phyloP scores from a whole-genome alignment of 371 early-diverging fungal genomes.

The Caulochytrium protostelioides region DNA sequence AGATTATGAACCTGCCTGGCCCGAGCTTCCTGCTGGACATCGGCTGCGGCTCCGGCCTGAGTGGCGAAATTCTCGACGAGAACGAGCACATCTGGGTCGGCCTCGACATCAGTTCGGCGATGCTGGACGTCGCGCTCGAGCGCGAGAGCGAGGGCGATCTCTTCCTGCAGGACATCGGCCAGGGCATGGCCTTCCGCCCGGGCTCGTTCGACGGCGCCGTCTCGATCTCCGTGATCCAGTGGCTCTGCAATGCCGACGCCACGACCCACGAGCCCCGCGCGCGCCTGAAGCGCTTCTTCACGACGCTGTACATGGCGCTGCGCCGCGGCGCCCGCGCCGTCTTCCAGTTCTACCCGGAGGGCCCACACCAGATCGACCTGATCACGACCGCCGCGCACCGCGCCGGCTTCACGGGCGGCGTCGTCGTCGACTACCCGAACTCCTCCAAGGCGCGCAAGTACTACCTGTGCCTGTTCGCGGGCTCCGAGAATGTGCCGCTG shows the following conservation, averaged over 20 bases:
- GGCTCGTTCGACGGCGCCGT: conserved; percentile 96
- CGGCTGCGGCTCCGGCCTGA: conserved; percentile 91
- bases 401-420: conserved; percentile 90
- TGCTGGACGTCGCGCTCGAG: conserved; percentile 39
- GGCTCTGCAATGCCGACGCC: conserved; percentile 95
- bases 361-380: conserved; percentile 81
- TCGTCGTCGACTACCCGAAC: conserved; percentile 93
- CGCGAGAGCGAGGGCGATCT: conserved; percentile 32
- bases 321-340: conserved; percentile 78
- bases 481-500: conserved; percentile 29
- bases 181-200: conserved; percentile 82
- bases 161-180: conserved; percentile 88
- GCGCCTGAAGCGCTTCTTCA: conserved; percentile 77
- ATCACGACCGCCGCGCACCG: conserved; percentile 67
- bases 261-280: conserved; percentile 53
- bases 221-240: conserved; percentile 92
- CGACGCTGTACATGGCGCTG: conserved; percentile 69
- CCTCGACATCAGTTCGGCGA: conserved; percentile 80
- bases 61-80: conserved; percentile 85
- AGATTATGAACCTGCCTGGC: conserved; percentile 58
- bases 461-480: conserved; percentile 87
- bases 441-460: conserved; percentile 91
- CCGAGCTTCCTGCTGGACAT: conserved; percentile 74
- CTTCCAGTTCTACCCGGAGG: conserved; percentile 98
- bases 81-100: conserved; percentile 91